Evolutionary conservation across 2,329 filamentous ascomycete genomes (phyloP).

Genomic region (Colletotrichum sp.): DNA sequence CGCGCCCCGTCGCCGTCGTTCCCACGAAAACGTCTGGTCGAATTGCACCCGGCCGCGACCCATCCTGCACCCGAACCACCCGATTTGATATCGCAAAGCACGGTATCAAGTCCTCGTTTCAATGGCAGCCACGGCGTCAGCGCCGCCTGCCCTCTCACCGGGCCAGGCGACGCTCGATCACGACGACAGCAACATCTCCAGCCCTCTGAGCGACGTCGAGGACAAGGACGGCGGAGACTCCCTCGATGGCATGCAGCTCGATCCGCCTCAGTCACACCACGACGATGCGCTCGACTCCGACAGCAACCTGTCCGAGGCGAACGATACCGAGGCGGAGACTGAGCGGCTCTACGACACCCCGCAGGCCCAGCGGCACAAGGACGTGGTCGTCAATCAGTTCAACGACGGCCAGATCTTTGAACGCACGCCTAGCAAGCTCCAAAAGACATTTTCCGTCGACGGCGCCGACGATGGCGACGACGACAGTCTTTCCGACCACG

Average conservation of each 20-base stretch:
- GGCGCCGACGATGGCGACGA: constrained; percentile 41
- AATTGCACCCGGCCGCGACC: constrained; percentile 10
- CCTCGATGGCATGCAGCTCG: constrained; percentile 62
- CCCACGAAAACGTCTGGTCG: constrained; percentile 18
- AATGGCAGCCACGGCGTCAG: constrained; percentile 61
- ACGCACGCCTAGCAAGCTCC: constrained; percentile 79
- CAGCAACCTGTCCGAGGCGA: constrained; percentile 63
- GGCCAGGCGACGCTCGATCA: constrained; percentile 51
- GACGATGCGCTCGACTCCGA: constrained; percentile 47
- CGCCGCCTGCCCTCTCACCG: constrained; percentile 54
- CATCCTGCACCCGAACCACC: not conserved
- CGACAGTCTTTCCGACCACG: constrained; percentile 44
- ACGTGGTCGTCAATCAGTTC: constrained; percentile 64
- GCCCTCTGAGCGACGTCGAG: constrained; percentile 91
- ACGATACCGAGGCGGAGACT: constrained; percentile 88
- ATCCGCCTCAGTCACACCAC: constrained; percentile 24
- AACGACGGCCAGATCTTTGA: constrained; percentile 62
- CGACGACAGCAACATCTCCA: constrained; percentile 78
- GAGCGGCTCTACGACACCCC: constrained; percentile 93
- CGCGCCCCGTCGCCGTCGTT: constrained; percentile 5
- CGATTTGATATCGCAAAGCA: not conserved
- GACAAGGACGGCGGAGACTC: constrained; percentile 76
- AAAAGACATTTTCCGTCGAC: constrained; percentile 48
- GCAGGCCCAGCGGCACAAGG: constrained; percentile 65
- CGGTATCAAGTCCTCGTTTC: constrained; percentile 1